Evolutionary conservation across 75 land plant species (phyloP), one percentile per base, ranked within the genome.

Genomic region (Sequoiadendron giganteum): DNA sequence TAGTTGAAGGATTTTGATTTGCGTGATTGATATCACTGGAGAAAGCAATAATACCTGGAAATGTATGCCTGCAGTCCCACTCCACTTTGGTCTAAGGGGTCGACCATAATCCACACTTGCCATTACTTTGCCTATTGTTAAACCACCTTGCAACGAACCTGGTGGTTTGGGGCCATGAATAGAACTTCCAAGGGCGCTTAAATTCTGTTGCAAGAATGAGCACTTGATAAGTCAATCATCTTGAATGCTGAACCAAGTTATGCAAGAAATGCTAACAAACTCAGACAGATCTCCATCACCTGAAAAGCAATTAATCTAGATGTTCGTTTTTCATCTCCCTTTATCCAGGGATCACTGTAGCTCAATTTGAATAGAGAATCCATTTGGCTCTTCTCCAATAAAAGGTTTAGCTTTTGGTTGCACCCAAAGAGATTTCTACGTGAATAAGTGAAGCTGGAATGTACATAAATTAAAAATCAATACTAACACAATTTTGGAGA

Each of bases 281-380:
- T 52, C 15, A 86, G 36, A 16, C 58, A 68, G 45, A 70, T 6
- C 15, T 42, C 38, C 2, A 87, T 79, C 80, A 97, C 99, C 97
- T 98, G 99, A 87, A 98, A 79, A 89, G 91, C 95, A 39, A 98
- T 94, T 72, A 96, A 88, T 73, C 97, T 90, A 40, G 99, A 97
- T 43, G 99, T 98, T 52, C 99, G 89, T 83, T 98, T 98, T 80
- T 98, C 97, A 94, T 98, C 99, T 73, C 99, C 99, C 88, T 97
- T 96, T 92, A 98, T 95, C 99, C 99, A 98, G 13, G 99, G 99
- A 83, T 98, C 99, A 39, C 95, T 98, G 88, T 95, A 97, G 85
- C 96, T 98, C 85, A 98, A 85, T 68, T 97, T 95, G 70, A 95
- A 98, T 86, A 95, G 94, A 21, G 99, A 98, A 87, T 98, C 99